Conservation (phyloP, 768 basidiomycete species). For the Gautieria morchelliformis region DNA sequence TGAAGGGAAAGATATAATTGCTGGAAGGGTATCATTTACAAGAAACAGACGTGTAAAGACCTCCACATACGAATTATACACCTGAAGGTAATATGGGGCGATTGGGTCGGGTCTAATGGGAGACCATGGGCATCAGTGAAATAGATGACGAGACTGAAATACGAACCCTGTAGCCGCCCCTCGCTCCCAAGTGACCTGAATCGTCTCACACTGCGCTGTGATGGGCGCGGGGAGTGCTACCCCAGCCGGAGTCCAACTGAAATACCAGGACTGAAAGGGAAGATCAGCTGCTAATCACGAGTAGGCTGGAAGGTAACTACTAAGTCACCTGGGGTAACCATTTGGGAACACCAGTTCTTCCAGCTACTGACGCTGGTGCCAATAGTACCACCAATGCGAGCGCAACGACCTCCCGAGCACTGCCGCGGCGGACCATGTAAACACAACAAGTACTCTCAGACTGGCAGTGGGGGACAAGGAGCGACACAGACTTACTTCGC, state of each 20-base stretch:
- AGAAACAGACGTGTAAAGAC: background rate
- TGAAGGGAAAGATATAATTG: constrained; percentile 40
- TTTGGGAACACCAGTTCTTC: background rate
- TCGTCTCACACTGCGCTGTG: constrained; percentile 24
- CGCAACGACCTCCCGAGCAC: background rate
- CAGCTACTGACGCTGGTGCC: background rate
- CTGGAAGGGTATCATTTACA: constrained; percentile 19
- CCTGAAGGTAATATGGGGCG: constrained; percentile 49
- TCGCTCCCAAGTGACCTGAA: constrained; percentile 22
- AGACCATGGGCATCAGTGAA: background rate
- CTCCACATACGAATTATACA: constrained; percentile 48
- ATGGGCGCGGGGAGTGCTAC: constrained; percentile 21
- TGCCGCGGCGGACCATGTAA: background rate
- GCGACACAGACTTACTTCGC: background rate
- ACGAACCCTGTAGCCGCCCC: constrained; percentile 20
- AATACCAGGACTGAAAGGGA: constrained; percentile 21
- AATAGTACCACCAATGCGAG: background rate
- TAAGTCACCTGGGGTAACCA: background rate
- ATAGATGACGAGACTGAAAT: background rate
- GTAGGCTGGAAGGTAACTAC: background rate
- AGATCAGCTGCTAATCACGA: background rate
- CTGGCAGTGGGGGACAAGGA: background rate
- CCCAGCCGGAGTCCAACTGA: constrained; percentile 20
- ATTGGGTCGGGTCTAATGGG: constrained; percentile 40
- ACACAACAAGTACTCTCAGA: background rate